Conservation (phyloP, 805 yeast genomes). For the Lachancea quebecensis region DNA sequence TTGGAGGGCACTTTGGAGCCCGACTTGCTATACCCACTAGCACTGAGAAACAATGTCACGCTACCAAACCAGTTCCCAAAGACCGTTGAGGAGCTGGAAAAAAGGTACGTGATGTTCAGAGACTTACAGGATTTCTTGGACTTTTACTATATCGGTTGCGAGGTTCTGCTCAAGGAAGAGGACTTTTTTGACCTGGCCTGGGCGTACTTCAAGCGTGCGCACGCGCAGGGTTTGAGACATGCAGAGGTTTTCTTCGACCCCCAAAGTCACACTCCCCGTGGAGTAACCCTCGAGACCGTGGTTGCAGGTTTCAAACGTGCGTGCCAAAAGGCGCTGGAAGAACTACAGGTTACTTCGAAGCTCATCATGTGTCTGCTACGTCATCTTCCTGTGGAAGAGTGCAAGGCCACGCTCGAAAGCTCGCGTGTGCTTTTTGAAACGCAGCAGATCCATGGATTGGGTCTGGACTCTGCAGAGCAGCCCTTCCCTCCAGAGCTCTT, state of each 20-base stretch:
- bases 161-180: conserved; percentile 58
- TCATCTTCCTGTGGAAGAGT: conserved; percentile 58
- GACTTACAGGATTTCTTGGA: conserved; percentile 74
- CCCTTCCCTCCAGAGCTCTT: conserved; percentile 73
- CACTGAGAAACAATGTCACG: conserved; percentile 52
- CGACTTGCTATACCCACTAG: conserved; percentile 60
- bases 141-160: conserved; percentile 75
- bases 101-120: conserved; percentile 52
- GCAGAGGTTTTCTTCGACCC: conserved; percentile 81
- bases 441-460: conserved; percentile 68
- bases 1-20: conserved; percentile 80
- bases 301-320: conserved; percentile 64
- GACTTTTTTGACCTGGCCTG: conserved; percentile 77
- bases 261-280: conserved; percentile 72
- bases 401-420: conserved; percentile 48
- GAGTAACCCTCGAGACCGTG: conserved; percentile 51
- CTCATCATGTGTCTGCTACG: conserved; percentile 77
- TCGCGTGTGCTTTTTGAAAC: conserved; percentile 46
- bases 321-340: conserved; percentile 49
- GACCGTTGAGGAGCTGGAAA: conserved; percentile 48
- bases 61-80: conserved; percentile 61
- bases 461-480: conserved; percentile 74
- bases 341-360: conserved; percentile 59
- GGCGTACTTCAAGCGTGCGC: conserved; percentile 58
- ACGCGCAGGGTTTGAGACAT: conserved; percentile 54